phyloP scores from a whole-genome alignment of 345 rosid species.

The Abelmoschus esculentus region DNA sequence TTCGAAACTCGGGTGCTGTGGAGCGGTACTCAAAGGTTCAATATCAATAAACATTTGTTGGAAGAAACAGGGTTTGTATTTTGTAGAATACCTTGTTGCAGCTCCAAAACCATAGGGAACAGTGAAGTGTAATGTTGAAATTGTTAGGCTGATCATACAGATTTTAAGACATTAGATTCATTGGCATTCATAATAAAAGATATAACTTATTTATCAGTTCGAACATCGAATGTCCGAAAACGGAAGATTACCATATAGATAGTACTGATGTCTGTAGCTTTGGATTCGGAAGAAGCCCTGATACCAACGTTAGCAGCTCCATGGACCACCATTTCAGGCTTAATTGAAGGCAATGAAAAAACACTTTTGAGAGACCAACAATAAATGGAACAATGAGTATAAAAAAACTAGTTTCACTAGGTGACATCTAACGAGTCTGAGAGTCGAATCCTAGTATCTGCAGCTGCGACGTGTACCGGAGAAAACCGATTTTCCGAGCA shows the following conservation, averaged over 20 bases:
- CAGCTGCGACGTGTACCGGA: too few species aligned
- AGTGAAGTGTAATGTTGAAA: conserved; percentile 6
- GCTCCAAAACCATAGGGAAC: conserved; percentile 6
- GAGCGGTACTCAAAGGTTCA: not conserved
- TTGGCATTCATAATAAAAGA: not conserved
- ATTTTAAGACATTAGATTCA: not conserved
- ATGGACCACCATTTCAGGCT: conserved; percentile 61
- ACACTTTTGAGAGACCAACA: not conserved
- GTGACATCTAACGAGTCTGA: not conserved
- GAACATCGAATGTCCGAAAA: not conserved
- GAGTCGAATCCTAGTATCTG: not conserved
- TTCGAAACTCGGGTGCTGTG: conserved; percentile 28
- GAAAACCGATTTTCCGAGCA: not conserved
- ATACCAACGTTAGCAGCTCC: conserved; percentile 36
- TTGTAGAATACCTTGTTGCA: not conserved
- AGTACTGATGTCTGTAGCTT: conserved; percentile 44
- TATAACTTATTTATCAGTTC: not conserved
- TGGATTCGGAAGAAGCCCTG: conserved; percentile 42
- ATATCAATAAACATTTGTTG: not conserved
- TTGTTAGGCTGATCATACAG: conserved; percentile 1
- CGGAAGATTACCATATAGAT: conserved; percentile 32
- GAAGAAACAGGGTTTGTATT: not conserved
- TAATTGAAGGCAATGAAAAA: not conserved
- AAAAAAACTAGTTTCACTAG: not conserved
- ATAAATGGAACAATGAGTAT: too few species aligned